Conservation (phyloP, 2,329 filamentous ascomycete genomes). For the Bertia moriformis region DNA sequence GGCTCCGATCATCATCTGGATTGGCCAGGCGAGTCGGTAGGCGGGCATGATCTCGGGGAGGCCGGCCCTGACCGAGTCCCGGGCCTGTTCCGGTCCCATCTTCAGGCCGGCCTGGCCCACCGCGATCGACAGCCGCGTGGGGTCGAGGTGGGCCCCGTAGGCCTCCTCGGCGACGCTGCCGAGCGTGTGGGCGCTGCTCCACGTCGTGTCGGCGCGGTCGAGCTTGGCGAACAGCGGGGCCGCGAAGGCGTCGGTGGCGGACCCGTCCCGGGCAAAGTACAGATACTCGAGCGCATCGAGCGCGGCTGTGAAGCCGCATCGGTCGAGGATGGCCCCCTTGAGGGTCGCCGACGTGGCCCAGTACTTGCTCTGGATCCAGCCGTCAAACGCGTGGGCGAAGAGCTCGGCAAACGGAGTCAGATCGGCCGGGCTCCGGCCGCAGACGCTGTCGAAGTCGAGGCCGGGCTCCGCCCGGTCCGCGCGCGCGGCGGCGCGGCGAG, state of each 20-base stretch:
- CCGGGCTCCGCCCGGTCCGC: constrained; percentile 21
- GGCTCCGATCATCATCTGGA: constrained; percentile 59
- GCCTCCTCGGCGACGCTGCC: constrained; percentile 65
- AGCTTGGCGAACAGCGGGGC: constrained; percentile 61
- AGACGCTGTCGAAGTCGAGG: constrained; percentile 43
- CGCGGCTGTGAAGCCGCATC: constrained; percentile 51
- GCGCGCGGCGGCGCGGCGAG: constrained; percentile 13
- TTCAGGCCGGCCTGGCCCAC: constrained; percentile 25
- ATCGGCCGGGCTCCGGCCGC: constrained; percentile 23
- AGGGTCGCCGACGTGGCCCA: constrained; percentile 55
- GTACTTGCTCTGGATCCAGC: constrained; percentile 64
- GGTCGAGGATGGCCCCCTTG: constrained; percentile 49
- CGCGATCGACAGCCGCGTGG: constrained; percentile 46
- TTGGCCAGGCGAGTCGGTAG: constrained; percentile 54
- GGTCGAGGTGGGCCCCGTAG: constrained; percentile 43
- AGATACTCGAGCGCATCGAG: constrained; percentile 56
- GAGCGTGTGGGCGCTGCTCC: constrained; percentile 71
- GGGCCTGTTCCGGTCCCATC: constrained; percentile 26
- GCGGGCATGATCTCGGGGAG: constrained; percentile 49
- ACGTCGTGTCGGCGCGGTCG: constrained; percentile 41
- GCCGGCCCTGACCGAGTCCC: constrained; percentile 42
- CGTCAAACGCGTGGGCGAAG: constrained; percentile 56
- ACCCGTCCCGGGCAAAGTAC: constrained; percentile 66
- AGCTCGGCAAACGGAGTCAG: constrained; percentile 61
- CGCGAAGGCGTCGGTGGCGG: constrained; percentile 49